Evolutionary conservation across 176 grass and related monocot species (phyloP), one percentile per base, ranked within the genome.

Genomic region (Pharus latifolius): DNA sequence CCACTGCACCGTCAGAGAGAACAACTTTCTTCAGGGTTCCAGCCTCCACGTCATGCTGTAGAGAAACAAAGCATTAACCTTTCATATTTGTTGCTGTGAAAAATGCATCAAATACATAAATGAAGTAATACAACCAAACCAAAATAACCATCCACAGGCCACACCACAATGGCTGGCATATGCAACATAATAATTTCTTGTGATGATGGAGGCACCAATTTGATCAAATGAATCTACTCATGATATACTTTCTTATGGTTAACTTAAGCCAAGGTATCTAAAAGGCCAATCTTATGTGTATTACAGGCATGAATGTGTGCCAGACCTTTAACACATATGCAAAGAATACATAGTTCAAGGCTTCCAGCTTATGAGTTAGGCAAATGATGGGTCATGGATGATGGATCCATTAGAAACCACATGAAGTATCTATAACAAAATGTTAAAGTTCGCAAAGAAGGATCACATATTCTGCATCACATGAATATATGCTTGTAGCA

Each of bases 41-140:
- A 53, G 94, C 89, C 7, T 98, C 94, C 26, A 98, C 94, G 32
- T 98, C 94, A 80, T 93, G 89, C 94, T 98, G 75, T 45, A 64
- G 2, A 73, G 7, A 56, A 87, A 59, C 30, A 10, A 13, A 72
- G 14, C 10, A 75, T 63, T 46, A 75, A 34, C 50, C 55, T 24
- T 55, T 31, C 11, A 16, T 40, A 38, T 37, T 16, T n/a, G 5
- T 22, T 38, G 15, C 11, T 1, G 12, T 60, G 2, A 10, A 45
- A 42, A 25, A 31, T 32, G n/a, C n/a, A 67, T 40, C 7, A 0
- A 58, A 2, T 18, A n/a, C 42, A 72, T 31, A 10, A 10, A 61
- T 20, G 24, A 29, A 63, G 10, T 12, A 47, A 48, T 62, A 15
- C 19, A 29, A 14, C 1, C 17, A 58, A n/a, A 2, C 16, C 34